Conservation (phyloP, 106 monocot species). For the Acorus gramineus region DNA sequence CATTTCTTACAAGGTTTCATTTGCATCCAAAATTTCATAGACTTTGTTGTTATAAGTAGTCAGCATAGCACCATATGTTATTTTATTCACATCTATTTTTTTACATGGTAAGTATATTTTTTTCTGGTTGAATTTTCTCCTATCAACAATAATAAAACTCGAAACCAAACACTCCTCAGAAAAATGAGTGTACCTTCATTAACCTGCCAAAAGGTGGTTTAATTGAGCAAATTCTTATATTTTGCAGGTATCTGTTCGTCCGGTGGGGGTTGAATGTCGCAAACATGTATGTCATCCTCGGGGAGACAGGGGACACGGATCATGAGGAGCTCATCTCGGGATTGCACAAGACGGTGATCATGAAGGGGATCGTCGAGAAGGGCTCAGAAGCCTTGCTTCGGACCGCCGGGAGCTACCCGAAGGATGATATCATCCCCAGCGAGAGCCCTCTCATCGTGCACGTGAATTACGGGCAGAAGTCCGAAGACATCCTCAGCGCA, state of each 20-base stretch:
- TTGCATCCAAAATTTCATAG: too few relatives aligned
- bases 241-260: constrained; percentile 63
- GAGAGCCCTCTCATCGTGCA: constrained; percentile 55
- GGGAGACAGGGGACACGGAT: constrained; percentile 84
- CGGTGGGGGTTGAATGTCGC: constrained; percentile 77
- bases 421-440: constrained; percentile 72
- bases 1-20: too few relatives aligned
- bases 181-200: too few relatives aligned
- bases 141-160: too few relatives aligned
- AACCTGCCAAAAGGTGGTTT: too few relatives aligned
- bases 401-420: constrained; percentile 66
- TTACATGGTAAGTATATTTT: too few relatives aligned
- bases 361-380: constrained; percentile 59
- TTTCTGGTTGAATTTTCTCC: too few relatives aligned
- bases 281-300: constrained; percentile 83
- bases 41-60: too few relatives aligned
- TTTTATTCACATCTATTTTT: too few relatives aligned
- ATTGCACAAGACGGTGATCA: constrained; percentile 81
- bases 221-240: neutral
- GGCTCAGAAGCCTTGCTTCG: constrained; percentile 78
- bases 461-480: constrained; percentile 29
- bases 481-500: constrained; percentile 66
- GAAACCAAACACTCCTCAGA: too few relatives aligned
- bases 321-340: constrained; percentile 80
- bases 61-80: too few relatives aligned